phyloP scores from a whole-genome alignment of 257 asterid species.

The Primulina eburnea region DNA sequence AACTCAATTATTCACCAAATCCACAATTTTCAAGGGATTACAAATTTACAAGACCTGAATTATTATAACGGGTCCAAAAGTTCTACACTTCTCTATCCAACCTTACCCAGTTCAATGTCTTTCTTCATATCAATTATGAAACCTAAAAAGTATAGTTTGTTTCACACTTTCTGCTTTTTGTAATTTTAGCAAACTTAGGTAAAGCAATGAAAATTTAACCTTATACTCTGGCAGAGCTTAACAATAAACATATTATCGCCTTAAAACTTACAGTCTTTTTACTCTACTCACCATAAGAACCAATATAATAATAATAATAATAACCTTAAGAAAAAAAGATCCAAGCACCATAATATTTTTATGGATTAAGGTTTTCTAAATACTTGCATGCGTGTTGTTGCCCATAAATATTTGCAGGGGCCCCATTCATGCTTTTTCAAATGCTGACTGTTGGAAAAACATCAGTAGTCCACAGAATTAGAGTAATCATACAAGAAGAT shows the following conservation, averaged over 20 bases:
- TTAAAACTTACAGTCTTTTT: background rate
- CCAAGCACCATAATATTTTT: background rate
- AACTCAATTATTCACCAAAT: conserved; percentile 19
- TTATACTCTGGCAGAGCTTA: background rate
- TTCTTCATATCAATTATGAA: background rate
- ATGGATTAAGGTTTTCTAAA: background rate
- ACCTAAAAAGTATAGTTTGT: background rate
- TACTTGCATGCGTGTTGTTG: background rate
- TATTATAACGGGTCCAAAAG: background rate
- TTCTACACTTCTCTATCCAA: background rate
- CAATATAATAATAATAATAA: background rate
- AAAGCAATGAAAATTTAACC: background rate
- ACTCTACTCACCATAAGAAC: background rate
- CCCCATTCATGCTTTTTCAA: background rate
- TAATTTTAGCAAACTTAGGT: background rate
- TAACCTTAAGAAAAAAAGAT: background rate
- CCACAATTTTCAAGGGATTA: conserved; percentile 22
- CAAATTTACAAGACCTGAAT: background rate
- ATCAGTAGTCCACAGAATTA: background rate
- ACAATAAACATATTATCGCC: background rate
- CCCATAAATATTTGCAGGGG: background rate
- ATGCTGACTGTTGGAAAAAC: background rate
- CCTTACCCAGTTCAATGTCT: background rate
- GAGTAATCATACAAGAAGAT: background rate
- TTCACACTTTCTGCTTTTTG: background rate